phyloP scores from a whole-genome alignment of 2,329 filamentous ascomycete genomes.

The Iodosphaeria phyllophila region DNA sequence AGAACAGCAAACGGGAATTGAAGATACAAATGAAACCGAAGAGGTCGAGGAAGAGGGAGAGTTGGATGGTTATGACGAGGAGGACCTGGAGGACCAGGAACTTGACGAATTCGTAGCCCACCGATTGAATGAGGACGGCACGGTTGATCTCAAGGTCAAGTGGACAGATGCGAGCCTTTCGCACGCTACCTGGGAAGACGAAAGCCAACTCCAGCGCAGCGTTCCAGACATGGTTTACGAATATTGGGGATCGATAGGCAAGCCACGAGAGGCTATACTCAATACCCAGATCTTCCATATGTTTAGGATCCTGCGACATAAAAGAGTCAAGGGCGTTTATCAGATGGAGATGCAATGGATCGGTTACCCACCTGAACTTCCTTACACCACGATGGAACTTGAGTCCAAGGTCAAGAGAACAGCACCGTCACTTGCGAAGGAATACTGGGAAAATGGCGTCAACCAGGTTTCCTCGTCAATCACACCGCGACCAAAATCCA shows the following conservation, averaged over 20 bases:
- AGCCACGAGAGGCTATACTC: constrained; percentile 12
- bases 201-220: constrained; percentile 15
- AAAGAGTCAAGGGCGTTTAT: constrained; percentile 11
- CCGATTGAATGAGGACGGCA: constrained; percentile 6
- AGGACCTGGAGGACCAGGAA: constrained; percentile 7
- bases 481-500: too few species aligned
- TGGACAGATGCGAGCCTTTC: constrained; percentile 11
- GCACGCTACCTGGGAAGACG: constrained; percentile 15
- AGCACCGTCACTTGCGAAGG: constrained; percentile 7
- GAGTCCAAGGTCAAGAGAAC: constrained; percentile 12
- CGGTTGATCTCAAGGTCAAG: constrained; percentile 13
- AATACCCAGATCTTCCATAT: constrained; percentile 10
- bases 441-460: constrained; percentile 13
- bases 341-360: constrained; percentile 16
- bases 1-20: too few species aligned
- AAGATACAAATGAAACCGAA: too few species aligned
- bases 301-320: constrained; percentile 11
- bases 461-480: too few species aligned
- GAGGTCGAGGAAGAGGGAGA: constrained; percentile 4
- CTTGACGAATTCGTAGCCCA: constrained; percentile 10
- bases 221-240: constrained; percentile 13
- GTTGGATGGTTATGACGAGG: constrained; percentile 5
- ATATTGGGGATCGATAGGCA: constrained; percentile 15
- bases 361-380: constrained; percentile 10
- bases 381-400: constrained; percentile 12